Percentiles rank a stretch among this genome's conserved stretches.
phyloP scores from a whole-genome alignment of 139 green algal species.

The Pleodorina starrii region DNA sequence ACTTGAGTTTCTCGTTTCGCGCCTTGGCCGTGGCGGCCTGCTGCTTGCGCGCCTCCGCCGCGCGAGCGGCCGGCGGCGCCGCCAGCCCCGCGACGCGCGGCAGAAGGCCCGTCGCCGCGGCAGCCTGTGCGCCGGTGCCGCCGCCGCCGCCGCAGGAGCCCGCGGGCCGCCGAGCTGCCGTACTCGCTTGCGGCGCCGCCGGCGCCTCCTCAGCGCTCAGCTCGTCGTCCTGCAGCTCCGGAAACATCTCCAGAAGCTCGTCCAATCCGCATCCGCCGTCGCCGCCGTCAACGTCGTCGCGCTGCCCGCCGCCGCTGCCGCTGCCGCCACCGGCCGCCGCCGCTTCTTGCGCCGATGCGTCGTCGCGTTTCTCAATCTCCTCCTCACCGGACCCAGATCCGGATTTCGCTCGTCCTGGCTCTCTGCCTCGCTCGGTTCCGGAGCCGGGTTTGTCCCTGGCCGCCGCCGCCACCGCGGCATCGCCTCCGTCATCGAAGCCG shows the following conservation, averaged over 20 bases:
- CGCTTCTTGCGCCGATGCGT: neutral
- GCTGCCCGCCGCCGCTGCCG: neutral
- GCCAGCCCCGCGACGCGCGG: slow-evolving; percentile 23
- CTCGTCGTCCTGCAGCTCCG: slow-evolving; percentile 20
- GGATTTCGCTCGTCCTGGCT: too few relatives aligned
- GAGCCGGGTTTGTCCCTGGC: too few relatives aligned
- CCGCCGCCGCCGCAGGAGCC: neutral
- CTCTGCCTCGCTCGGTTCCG: too few relatives aligned
- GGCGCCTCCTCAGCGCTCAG: neutral
- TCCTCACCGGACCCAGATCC: neutral
- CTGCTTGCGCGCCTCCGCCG: slow-evolving; percentile 38
- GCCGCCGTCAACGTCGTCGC: neutral
- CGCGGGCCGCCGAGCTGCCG: neutral
- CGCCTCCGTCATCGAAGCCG: neutral
- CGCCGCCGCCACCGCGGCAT: neutral
- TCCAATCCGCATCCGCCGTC: slow-evolving; percentile 18
- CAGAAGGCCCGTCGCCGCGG: neutral
- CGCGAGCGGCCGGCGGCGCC: neutral
- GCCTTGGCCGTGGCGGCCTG: slow-evolving; percentile 23
- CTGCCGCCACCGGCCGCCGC: neutral
- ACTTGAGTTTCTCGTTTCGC: neutral
- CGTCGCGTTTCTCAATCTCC: neutral
- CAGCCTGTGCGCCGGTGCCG: neutral
- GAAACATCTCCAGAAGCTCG: slow-evolving; percentile 39
- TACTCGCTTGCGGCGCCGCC: neutral